phyloP scores from a whole-genome alignment of 805 yeast species.

The Danielia oregonensis region DNA sequence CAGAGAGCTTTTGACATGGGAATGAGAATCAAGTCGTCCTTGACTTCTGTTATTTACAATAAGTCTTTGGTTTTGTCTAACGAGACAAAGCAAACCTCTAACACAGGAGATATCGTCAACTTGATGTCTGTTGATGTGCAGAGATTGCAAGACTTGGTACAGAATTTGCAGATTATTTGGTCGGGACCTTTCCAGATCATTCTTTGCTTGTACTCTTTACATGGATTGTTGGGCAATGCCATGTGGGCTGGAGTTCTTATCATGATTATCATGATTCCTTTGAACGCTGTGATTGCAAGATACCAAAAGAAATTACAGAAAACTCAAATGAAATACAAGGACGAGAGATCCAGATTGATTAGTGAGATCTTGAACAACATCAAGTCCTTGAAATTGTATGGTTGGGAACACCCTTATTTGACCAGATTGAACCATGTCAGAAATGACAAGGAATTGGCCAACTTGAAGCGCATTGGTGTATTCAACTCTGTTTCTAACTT shows the following conservation, averaged over 20 bases:
- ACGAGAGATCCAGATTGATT: slow-evolving; percentile 84
- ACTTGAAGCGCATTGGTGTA: slow-evolving; percentile 69
- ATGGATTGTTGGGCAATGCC: slow-evolving; percentile 74
- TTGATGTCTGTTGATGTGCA: slow-evolving; percentile 93
- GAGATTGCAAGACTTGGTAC: slow-evolving; percentile 78
- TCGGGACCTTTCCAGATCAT: slow-evolving; percentile 89
- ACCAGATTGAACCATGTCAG: slow-evolving; percentile 74
- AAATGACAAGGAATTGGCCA: slow-evolving; percentile 79
- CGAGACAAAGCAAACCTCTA: slow-evolving; percentile 65
- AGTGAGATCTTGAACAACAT: slow-evolving; percentile 88
- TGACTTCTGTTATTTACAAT: slow-evolving; percentile 63
- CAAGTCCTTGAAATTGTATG: slow-evolving; percentile 87
- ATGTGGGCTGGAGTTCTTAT: slow-evolving; percentile 95
- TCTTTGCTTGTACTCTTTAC: slow-evolving; percentile 69
- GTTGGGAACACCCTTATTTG: slow-evolving; percentile 90
- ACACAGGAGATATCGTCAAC: slow-evolving; percentile 92
- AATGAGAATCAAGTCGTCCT: slow-evolving; percentile 67
- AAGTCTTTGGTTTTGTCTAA: slow-evolving; percentile 67
- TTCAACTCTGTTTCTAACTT: slow-evolving; percentile 68
- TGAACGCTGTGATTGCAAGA: slow-evolving; percentile 67
- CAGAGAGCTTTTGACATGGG: slow-evolving; percentile 72
- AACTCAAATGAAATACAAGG: slow-evolving; percentile 84
- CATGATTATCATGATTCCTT: slow-evolving; percentile 73
- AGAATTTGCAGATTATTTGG: slow-evolving; percentile 78
- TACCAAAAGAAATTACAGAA: slow-evolving; percentile 72